Conservation (phyloP, 768 basidiomycete genomes). For the Rhizopogon sp. region DNA sequence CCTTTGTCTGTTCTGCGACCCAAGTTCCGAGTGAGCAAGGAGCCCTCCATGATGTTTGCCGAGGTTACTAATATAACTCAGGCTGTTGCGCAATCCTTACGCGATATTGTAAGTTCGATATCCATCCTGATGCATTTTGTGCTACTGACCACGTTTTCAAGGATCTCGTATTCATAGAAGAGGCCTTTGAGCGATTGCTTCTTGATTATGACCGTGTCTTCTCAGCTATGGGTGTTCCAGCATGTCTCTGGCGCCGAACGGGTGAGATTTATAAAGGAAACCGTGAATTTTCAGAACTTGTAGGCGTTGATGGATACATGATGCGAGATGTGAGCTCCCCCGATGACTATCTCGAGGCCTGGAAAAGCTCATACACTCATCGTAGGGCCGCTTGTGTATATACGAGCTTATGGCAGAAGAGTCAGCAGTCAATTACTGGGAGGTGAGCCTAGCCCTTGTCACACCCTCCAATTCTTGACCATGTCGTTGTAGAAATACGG, state of each 20-base stretch:
- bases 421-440: slow-evolving; percentile 95
- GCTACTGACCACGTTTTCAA: slow-evolving; percentile 18
- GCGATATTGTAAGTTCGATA: slow-evolving; percentile 57
- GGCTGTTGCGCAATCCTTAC: slow-evolving; percentile 81
- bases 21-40: slow-evolving; percentile 67
- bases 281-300: slow-evolving; percentile 87
- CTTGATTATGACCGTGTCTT: slow-evolving; percentile 95
- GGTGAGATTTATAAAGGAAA: slow-evolving; percentile 99
- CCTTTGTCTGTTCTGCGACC: slow-evolving; percentile 82
- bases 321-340: slow-evolving; percentile 69
- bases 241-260: slow-evolving; percentile 93
- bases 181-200: slow-evolving; percentile 92
- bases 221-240: slow-evolving; percentile 94
- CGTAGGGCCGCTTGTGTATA: slow-evolving; percentile 84
- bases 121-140: neutral
- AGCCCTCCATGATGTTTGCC: neutral
- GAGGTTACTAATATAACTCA: slow-evolving; percentile 17
- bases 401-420: slow-evolving; percentile 99
- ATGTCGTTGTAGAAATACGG: slow-evolving; percentile 76
- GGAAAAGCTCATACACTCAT: neutral
- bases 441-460: slow-evolving; percentile 46
- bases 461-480: neutral
- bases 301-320: slow-evolving; percentile 83
- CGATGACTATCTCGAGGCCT: neutral
- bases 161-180: slow-evolving; percentile 97